Percentiles rank a stretch among this genome's conserved stretches.
phyloP scores from a whole-genome alignment of 805 yeast genomes.

The Hemisphaericaspora nanyangensis region DNA sequence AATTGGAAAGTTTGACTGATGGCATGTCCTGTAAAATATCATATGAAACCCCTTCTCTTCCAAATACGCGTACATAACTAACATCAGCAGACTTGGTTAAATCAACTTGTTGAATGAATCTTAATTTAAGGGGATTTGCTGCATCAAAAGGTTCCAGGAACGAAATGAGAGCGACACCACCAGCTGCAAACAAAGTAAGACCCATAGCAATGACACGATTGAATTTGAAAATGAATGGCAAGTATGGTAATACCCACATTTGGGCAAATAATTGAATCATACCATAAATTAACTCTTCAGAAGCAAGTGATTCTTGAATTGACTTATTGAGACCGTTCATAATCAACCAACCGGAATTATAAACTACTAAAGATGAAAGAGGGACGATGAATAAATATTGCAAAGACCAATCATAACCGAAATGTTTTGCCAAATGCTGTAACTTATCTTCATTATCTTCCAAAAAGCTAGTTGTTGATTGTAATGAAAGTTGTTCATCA shows the following conservation, averaged over 20 bases:
- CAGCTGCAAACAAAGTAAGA: constrained; percentile 33
- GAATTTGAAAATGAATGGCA: constrained; percentile 69
- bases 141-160: constrained; percentile 56
- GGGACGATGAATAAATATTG: constrained; percentile 74
- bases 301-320: constrained; percentile 56
- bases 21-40: constrained; percentile 60
- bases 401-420: constrained; percentile 75
- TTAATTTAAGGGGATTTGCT: constrained; percentile 63
- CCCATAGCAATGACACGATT: constrained; percentile 47
- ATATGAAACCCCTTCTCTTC: constrained; percentile 46
- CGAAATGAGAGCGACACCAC: constrained; percentile 35
- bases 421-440: constrained; percentile 10
- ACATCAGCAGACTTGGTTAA: constrained; percentile 25
- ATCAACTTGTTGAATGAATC: constrained; percentile 63
- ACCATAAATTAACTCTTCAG: constrained; percentile 35
- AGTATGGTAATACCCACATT: constrained; percentile 42
- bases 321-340: constrained; percentile 68
- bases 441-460: neutral
- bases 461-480: constrained; percentile 8
- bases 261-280: constrained; percentile 25
- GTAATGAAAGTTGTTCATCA: constrained; percentile 8
- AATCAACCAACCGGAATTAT: constrained; percentile 51
- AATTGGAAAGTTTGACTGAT: constrained; percentile 42
- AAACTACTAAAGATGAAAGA: constrained; percentile 49
- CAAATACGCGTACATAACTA: constrained; percentile 45